Conservation (phyloP, 2,329 filamentous ascomycete species). For the Aspergillus tubingensis region DNA sequence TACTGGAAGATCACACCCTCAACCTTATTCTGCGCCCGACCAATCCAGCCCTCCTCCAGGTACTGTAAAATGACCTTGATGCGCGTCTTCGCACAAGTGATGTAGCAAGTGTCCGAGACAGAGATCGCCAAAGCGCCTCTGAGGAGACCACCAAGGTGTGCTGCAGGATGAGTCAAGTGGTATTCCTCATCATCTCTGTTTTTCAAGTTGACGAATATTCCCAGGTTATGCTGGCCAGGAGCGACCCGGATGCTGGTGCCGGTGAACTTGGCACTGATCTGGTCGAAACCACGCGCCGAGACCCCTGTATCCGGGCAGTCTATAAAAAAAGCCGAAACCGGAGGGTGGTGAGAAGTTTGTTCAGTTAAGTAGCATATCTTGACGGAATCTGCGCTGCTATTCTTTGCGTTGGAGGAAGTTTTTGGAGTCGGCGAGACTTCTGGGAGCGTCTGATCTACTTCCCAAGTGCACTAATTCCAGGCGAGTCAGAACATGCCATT, state of each 20-base stretch:
- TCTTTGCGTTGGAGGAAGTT: conserved; percentile 34
- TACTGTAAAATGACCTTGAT: conserved; percentile 93
- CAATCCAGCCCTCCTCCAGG: conserved; percentile 91
- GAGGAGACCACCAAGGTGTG: conserved; percentile 83
- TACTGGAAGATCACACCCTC: conserved; percentile 90
- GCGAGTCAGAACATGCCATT: background rate
- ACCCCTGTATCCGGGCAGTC: conserved; percentile 90
- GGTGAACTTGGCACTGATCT: conserved; percentile 96
- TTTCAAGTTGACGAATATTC: conserved; percentile 88
- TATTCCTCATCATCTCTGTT: conserved; percentile 85
- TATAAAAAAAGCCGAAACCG: conserved; percentile 93
- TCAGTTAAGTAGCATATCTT: conserved; percentile 93
- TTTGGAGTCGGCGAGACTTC: conserved; percentile 52
- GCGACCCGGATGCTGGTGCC: conserved; percentile 90
- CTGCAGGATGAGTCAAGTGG: conserved; percentile 91
- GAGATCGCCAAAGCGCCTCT: conserved; percentile 85
- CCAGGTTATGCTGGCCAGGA: conserved; percentile 89
- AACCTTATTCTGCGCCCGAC: conserved; percentile 86
- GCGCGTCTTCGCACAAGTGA: conserved; percentile 86
- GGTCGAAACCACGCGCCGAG: conserved; percentile 85
- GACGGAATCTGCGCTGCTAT: conserved; percentile 54
- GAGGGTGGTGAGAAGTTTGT: conserved; percentile 96
- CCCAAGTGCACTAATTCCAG: conserved; percentile 78
- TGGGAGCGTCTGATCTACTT: conserved; percentile 77
- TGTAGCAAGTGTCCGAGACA: conserved; percentile 84